These are phyloP conservation scores for Leccinum griseonigrum DNA, from an alignment of 1,284 basidiomycete species.

Conservation along the genomic window DNA sequence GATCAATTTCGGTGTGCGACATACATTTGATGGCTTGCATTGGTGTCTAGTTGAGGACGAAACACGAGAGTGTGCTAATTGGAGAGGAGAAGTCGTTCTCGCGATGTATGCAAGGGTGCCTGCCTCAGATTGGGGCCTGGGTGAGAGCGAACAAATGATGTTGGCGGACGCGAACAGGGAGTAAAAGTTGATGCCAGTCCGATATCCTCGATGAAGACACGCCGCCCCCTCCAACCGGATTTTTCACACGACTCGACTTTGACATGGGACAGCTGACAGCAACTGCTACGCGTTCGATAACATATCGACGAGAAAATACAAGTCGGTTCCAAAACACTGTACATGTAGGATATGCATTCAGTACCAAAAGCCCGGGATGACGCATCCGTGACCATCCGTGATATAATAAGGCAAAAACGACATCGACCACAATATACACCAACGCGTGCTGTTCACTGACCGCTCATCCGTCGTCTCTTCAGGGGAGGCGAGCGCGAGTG, in stretches of 20 bases:
- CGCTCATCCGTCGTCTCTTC: conserved; percentile 43
- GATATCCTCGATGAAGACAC: conserved; percentile 32
- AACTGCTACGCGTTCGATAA: conserved; percentile 1
- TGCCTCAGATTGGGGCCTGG: conserved; percentile 6
- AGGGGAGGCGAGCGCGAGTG: conserved; percentile 39
- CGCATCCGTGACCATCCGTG: conserved; percentile 12
- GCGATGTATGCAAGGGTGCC: neutral
- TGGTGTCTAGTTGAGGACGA: conserved; percentile 19
- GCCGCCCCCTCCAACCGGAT: conserved; percentile 11
- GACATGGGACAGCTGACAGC: conserved; percentile 1
- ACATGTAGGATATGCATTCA: conserved; percentile 31
- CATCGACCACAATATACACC: conserved; percentile 11
- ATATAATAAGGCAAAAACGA: conserved; percentile 17
- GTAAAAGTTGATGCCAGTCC: conserved; percentile 24
- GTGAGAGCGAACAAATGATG: neutral
- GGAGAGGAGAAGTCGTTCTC: conserved; percentile 10
- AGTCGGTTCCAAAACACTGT: conserved; percentile 29
- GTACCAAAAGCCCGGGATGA: conserved; percentile 13
- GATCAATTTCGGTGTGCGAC: conserved; percentile 19
- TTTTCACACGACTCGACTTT: conserved; percentile 26
- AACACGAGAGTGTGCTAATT: conserved; percentile 13
- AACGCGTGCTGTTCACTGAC: conserved; percentile 18
- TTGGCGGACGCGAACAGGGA: conserved; percentile 14
- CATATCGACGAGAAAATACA: conserved; percentile 26
- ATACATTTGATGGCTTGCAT: conserved; percentile 75